A percentile compares a stretch with the other conserved stretches of the same genome.
Evolutionary conservation across 306 rosid species (phyloP).

Genomic region (Echinosophora koreensis): DNA sequence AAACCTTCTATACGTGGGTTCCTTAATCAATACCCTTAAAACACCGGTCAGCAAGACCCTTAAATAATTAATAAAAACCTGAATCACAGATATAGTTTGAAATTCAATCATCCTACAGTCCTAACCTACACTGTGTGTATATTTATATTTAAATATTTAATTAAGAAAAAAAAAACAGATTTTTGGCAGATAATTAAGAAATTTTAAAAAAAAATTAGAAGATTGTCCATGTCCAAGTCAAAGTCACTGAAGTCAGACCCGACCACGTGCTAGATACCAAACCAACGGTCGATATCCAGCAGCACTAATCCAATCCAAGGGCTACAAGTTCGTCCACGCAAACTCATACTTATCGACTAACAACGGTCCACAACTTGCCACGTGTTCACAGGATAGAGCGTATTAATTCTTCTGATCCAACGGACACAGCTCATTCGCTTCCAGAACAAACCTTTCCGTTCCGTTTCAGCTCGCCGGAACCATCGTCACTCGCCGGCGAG

Average conservation of each 20-base stretch:
- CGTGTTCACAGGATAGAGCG: conserved; percentile 51
- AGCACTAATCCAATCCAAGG: conserved; percentile 46
- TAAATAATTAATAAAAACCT: too few relatives aligned
- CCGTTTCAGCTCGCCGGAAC: background rate
- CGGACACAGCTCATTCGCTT: conserved; percentile 58
- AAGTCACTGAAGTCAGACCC: conserved; percentile 41
- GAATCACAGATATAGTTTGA: too few relatives aligned
- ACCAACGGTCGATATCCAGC: conserved; percentile 45
- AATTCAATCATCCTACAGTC: too few relatives aligned
- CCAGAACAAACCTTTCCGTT: background rate
- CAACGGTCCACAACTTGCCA: conserved; percentile 59
- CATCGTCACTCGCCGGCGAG: background rate
- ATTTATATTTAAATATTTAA: too few relatives aligned
- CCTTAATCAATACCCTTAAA: too few relatives aligned
- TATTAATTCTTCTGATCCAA: conserved; percentile 62
- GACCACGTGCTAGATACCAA: conserved; percentile 48
- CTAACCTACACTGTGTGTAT: too few relatives aligned
- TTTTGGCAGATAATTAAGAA: too few relatives aligned
- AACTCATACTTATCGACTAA: conserved; percentile 65
- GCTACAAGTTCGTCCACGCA: background rate
- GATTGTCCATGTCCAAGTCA: background rate
- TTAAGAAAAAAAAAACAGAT: too few relatives aligned
- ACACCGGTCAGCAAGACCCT: too few relatives aligned
- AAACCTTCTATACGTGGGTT: too few relatives aligned
- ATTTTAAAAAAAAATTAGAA: conserved; percentile 3